phyloP scores from a whole-genome alignment of 1,284 basidiomycete genomes.

The Malassezia cuniculi region DNA sequence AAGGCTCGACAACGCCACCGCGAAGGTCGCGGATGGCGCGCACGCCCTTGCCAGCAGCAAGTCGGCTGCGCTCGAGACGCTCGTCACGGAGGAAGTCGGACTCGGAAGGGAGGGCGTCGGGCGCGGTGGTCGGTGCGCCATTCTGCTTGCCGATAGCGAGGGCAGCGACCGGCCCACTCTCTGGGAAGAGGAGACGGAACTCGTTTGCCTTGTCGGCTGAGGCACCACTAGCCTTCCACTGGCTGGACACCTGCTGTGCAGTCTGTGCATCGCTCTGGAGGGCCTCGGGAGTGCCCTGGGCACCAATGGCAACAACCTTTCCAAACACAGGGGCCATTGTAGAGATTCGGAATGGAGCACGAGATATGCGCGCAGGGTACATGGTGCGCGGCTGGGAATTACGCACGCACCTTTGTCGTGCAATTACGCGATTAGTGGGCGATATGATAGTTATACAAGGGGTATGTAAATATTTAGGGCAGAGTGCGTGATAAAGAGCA shows the following conservation, averaged over 20 bases:
- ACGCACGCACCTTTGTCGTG: no score
- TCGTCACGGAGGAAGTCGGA: constrained; percentile 36
- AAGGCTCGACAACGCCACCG: constrained; percentile 16
- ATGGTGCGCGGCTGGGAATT: no score
- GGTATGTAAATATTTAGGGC: no score
- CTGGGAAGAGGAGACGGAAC: constrained; percentile 35
- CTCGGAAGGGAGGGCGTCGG: constrained; percentile 28
- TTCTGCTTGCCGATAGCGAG: constrained; percentile 34
- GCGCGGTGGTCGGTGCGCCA: constrained; percentile 29
- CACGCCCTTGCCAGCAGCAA: constrained; percentile 39
- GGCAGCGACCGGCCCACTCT: constrained; percentile 25
- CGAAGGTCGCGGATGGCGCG: constrained; percentile 35
- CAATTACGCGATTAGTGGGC: no score
- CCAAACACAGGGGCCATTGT: constrained; percentile 3
- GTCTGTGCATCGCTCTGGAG: constrained; percentile 7
- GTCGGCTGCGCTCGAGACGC: constrained; percentile 31
- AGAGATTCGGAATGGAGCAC: no score
- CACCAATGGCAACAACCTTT: constrained; percentile 10
- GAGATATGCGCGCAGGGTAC: no score
- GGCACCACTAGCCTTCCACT: constrained; percentile 37
- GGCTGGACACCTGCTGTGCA: constrained; percentile 18
- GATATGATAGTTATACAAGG: no score
- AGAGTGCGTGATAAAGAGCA: no score
- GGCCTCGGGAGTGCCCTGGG: background rate
- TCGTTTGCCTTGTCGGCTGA: constrained; percentile 30